Percentiles rank a stretch among this genome's conserved stretches.
These are phyloP conservation scores for barrel medic (Medicago truncatula) DNA, from an alignment of 306 rosid genomes.

Conservation along the genomic window MtrunA17r5.0-ANR NC_053045.1:51289501-51290000, in stretches of 20 bases:
- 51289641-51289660: neutral
- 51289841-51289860: neutral
- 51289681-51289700: neutral
- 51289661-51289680: neutral
- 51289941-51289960: neutral
- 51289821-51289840: neutral
- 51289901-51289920: neutral
- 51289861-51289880: neutral
- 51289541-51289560: neutral
- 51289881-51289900: neutral
- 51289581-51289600: neutral
- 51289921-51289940: neutral
- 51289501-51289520: neutral
- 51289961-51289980: neutral
- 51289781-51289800: neutral
- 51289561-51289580: neutral
- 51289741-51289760: neutral
- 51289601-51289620: neutral
- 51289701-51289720: neutral
- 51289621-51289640: too few relatives aligned
- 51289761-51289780: neutral
- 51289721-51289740: neutral
- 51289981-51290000: neutral
- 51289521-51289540: neutral
- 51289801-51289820: neutral